A percentile compares a stretch with the other conserved stretches of the same genome.
Evolutionary conservation across 2,329 filamentous ascomycete genomes (phyloP).

Genomic region (Phyllachora maydis): DNA sequence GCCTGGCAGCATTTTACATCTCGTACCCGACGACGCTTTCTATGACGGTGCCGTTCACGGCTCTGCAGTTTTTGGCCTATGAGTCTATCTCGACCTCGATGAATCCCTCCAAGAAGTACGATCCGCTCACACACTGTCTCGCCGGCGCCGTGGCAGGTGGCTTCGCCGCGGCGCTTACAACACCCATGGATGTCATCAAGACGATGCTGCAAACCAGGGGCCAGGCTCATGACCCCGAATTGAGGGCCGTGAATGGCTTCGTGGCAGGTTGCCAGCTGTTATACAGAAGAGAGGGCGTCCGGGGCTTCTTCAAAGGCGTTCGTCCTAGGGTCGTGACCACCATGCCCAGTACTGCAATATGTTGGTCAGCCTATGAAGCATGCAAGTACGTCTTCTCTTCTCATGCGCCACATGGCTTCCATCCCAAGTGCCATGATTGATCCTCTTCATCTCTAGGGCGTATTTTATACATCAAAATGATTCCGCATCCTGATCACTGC

Average conservation of each 20-base stretch:
- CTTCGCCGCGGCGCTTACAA: slow-evolving; percentile 82
- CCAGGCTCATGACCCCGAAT: slow-evolving; percentile 54
- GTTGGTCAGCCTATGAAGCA: slow-evolving; percentile 66
- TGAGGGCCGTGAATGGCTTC: slow-evolving; percentile 70
- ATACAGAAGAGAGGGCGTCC: slow-evolving; percentile 62
- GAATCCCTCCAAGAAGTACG: slow-evolving; percentile 72
- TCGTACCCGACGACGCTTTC: slow-evolving; percentile 95
- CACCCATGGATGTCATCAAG: slow-evolving; percentile 95
- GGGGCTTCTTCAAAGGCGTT: slow-evolving; percentile 84
- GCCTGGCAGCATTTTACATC: slow-evolving; percentile 83
- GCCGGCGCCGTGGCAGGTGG: slow-evolving; percentile 87
- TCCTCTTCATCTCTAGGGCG: slow-evolving; percentile 21
- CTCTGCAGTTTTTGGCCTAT: slow-evolving; percentile 92
- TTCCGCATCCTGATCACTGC: slow-evolving; percentile 6
- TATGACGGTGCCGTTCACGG: slow-evolving; percentile 97
- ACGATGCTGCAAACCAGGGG: slow-evolving; percentile 90
- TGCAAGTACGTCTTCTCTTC: slow-evolving; percentile 32
- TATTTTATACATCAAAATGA: slow-evolving; percentile 38
- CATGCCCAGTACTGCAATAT: slow-evolving; percentile 98
- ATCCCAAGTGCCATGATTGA: too few species aligned
- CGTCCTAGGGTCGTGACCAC: slow-evolving; percentile 83
- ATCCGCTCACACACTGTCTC: slow-evolving; percentile 82
- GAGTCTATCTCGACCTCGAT: slow-evolving; percentile 88
- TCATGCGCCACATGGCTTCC: too few species aligned
- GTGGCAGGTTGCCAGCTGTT: slow-evolving; percentile 62